Base-by-base conservation (phyloP, 225 moss, liverwort and hornwort species). In the Neckera pumila region DNA sequence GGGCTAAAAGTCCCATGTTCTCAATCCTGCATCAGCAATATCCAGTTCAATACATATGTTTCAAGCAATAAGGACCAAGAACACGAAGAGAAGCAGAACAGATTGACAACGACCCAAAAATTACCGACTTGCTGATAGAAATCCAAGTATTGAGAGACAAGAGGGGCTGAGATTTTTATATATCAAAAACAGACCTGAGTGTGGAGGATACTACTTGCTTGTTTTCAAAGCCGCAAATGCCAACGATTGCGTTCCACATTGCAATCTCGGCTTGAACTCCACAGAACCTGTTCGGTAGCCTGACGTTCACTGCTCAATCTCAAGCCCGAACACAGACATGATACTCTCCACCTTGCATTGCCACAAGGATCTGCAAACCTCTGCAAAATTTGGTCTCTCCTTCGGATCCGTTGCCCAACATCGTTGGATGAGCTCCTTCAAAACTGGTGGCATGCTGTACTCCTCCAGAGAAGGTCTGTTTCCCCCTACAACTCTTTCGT, bases 341-440 rank as follows among this genome's bases (percentile, higher is more conserved):
- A 91, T 89, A 61, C 58, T 82, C 57, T 91, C 90, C 25, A 90
- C 91, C 78, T 86, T 92, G 89, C 90, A 89, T 20, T 77, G 72
- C 91, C 93, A 89, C 62, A 93, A 75, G n/a, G 56, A 77, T 56
- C 31, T 85, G 82, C 86, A 88, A 77, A 93, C 89, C 69, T 88
- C 85, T 14, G 73, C 73, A 71, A 92, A 93, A 63, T 57, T 60
- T 7, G 93, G 93, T 51, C 92, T 84, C 21, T 79, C n/a, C 11
- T 26, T 49, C 8, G 92, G 93, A 79, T 91, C 65, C 34, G 88
- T 90, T 8, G 88, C 92, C 93, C 93, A 93, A 18, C 92, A 93
- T 28, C 65, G 84, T 47, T 81, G 65, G 38, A 92, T 64, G 82
- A 93, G 90, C 64, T 83, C 87, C 84, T 59, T 90, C 90, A 92